Evolutionary conservation across 768 basidiomycete species (phyloP).

Genomic region (Lactarius trivialis): DNA sequence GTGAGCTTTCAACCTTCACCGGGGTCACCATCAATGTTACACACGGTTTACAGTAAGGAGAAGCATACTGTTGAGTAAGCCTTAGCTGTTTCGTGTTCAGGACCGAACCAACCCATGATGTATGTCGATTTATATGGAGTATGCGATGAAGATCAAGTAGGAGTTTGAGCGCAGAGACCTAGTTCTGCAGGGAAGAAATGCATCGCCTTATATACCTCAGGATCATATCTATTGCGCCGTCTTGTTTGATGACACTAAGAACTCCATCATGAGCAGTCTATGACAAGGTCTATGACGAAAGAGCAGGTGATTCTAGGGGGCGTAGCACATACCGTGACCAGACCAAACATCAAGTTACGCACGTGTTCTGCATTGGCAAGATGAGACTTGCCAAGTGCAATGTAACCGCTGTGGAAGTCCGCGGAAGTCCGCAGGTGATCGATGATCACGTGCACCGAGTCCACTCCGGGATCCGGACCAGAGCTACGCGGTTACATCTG

Average conservation of each 20-base stretch:
- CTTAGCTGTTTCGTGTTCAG: not conserved
- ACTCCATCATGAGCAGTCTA: too few relatives aligned
- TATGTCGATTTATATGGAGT: not conserved
- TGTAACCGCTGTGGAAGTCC: too few relatives aligned
- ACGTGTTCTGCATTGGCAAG: too few relatives aligned
- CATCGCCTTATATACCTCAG: not conserved
- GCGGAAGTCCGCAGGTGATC: too few relatives aligned
- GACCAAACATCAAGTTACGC: too few relatives aligned
- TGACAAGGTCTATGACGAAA: too few relatives aligned
- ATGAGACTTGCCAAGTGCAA: too few relatives aligned
- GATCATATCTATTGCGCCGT: not conserved
- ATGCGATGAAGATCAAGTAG: not conserved
- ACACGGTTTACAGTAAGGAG: not conserved
- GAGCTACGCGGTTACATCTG: too few relatives aligned
- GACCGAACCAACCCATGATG: slow-evolving; percentile 7
- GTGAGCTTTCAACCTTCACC: not conserved
- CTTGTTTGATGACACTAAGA: not conserved
- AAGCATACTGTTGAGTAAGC: not conserved
- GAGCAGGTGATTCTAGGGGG: too few relatives aligned
- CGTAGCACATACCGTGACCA: not conserved
- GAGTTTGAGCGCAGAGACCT: not conserved
- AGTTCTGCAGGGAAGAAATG: not conserved
- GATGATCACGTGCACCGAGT: too few relatives aligned
- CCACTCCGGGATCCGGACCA: too few relatives aligned
- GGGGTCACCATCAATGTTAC: not conserved